Conservation (phyloP, 2,329 filamentous ascomycete species). For the Aspergillus chevalieri region DNA sequence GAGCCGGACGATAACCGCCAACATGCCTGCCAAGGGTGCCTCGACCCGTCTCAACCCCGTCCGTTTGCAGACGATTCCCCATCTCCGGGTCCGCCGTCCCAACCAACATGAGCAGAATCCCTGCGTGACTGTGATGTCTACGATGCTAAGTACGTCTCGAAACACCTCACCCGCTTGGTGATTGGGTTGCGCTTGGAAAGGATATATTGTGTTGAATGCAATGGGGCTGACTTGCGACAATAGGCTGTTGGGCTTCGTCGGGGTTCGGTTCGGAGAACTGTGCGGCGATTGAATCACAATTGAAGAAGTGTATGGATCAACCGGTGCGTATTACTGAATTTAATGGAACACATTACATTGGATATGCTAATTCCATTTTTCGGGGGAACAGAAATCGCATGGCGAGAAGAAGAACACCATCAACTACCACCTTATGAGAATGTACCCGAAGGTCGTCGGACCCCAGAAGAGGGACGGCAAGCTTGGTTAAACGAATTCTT, state of each 20-base stretch:
- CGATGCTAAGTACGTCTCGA: constrained; percentile 54
- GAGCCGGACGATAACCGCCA: constrained; percentile 7
- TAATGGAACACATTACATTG: background rate
- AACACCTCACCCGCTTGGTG: background rate
- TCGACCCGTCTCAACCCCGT: constrained; percentile 42
- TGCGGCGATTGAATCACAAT: constrained; percentile 53
- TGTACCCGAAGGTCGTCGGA: constrained; percentile 67
- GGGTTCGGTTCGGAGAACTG: constrained; percentile 51
- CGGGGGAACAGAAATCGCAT: constrained; percentile 46
- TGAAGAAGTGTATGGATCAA: constrained; percentile 71
- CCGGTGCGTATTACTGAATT: constrained; percentile 48
- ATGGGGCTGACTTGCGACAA: constrained; percentile 10
- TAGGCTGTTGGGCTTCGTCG: constrained; percentile 45
- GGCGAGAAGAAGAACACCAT: constrained; percentile 66
- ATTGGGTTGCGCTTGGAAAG: background rate
- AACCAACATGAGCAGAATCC: constrained; percentile 58
- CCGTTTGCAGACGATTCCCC: constrained; percentile 41
- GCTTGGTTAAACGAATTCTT: constrained; percentile 22
- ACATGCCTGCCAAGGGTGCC: constrained; percentile 40
- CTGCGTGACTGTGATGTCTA: constrained; percentile 61
- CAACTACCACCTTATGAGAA: constrained; percentile 82
- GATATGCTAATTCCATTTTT: background rate
- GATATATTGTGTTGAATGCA: background rate
- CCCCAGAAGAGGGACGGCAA: constrained; percentile 58
- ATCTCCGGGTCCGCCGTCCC: constrained; percentile 59